Evolutionary conservation across 805 yeast genomes (phyloP), one percentile per base, ranked within the genome.

Genomic region (Lachancea waltii): DNA sequence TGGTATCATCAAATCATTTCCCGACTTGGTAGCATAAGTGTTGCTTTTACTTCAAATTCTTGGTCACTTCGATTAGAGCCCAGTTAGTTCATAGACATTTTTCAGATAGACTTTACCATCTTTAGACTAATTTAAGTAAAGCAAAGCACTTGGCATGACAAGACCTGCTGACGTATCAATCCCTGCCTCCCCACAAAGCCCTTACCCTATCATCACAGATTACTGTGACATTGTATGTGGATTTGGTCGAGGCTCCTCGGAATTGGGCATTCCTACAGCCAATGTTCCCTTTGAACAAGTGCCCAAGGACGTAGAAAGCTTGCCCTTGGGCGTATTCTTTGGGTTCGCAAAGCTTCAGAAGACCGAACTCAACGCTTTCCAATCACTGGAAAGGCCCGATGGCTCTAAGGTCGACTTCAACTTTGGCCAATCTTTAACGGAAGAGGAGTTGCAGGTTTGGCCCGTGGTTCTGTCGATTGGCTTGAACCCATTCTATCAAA

Each of bases 381-480:
- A 42, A 9, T 28, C 35, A 2, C 50, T 50, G 21, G 47, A 46
- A 30, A 55, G 72, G 36, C 55, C 54, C 14, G 72, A 69, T 46
- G 66, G 62, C 7, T 42, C 64, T 8, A 54, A 56, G 18, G 79
- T 79, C 11, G 70, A 64, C 25, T 75, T 81, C 55, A 81, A 77
- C 41, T 76, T 73, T 51, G 96, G 95, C 1, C 46, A 58, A 5
- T 50, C 60, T 7, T 62, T 87, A 40, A 37, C 45, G 11, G 48
- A 36, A 0, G 51, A 48, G 3, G 73, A 70, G 28, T 63, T 70
- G 2, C 68, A 69, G 35, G 62, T 63, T 14, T 65, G 77, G 18
- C 97, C 97, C 0, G 86, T 87, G 80, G 98, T 92, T 7, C 81
- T 90, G 85, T 85, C 95, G 7, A 71, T 92, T 14, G 99, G 99